phyloP scores from a whole-genome alignment of 1,284 basidiomycete species.

The Ustilago bromivora region DNA sequence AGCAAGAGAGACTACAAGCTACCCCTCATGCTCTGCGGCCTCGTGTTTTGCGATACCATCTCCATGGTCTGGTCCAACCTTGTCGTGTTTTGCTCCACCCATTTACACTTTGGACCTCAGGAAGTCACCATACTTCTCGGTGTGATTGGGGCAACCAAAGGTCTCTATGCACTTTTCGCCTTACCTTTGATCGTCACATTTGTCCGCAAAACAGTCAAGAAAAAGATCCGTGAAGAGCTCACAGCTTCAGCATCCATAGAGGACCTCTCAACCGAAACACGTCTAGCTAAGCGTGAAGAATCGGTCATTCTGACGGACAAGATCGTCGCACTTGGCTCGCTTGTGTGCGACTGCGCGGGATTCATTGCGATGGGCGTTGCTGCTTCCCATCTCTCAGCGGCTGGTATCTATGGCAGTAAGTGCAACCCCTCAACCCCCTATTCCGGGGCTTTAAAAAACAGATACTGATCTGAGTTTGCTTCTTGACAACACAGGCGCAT shows the following conservation, averaged over 20 bases:
- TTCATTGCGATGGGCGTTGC: slow-evolving; percentile 36
- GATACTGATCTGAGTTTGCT: background rate
- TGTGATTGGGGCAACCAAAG: slow-evolving; percentile 21
- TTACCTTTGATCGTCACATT: slow-evolving; percentile 27
- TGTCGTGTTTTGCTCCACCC: slow-evolving; percentile 37
- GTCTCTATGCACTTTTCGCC: slow-evolving; percentile 22
- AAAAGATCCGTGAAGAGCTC: slow-evolving; percentile 28
- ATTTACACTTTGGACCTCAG: slow-evolving; percentile 33
- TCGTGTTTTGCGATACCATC: slow-evolving; percentile 29
- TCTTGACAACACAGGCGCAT: background rate
- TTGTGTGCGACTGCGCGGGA: slow-evolving; percentile 16
- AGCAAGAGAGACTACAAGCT: slow-evolving; percentile 37
- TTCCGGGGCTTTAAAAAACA: no score
- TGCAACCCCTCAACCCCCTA: background rate
- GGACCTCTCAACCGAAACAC: slow-evolving; percentile 6
- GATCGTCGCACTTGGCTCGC: slow-evolving; percentile 25
- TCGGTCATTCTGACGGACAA: slow-evolving; percentile 36
- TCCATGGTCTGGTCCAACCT: slow-evolving; percentile 27
- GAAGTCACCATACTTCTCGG: slow-evolving; percentile 29
- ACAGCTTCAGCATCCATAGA: slow-evolving; percentile 2
- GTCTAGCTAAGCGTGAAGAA: slow-evolving; percentile 26
- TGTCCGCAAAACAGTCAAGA: slow-evolving; percentile 23
- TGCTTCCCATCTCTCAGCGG: slow-evolving; percentile 13
- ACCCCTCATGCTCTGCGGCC: slow-evolving; percentile 25
- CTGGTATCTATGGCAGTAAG: slow-evolving; percentile 38